Evolutionary conservation across 1,284 basidiomycete genomes (phyloP), one percentile per base, ranked within the genome.

Genomic region (Moesziomyces parantarcticus): DNA sequence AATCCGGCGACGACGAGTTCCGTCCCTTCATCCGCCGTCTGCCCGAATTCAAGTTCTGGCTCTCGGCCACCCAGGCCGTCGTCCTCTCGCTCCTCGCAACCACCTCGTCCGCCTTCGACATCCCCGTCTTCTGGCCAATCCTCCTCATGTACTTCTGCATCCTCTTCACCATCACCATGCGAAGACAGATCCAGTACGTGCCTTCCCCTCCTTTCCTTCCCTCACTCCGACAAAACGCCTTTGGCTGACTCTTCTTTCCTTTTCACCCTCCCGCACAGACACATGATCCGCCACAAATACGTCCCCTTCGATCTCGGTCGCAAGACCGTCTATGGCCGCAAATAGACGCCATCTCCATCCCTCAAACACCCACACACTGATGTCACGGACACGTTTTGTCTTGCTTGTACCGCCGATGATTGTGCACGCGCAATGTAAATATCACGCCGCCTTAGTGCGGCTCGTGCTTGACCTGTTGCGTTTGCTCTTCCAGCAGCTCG

Each of bases 91-190:
- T 97, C 47, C 85, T 91, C 54, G 67, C 58, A 36, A 81, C 75
- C 8, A 50, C 61, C 23, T 66, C 64, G 44, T 64, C 56, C 32
- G 85, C 87, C 13, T 96, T 96, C 78, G 94, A 98, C 84, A 91
- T 98, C 20, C 96, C 96, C 13, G 96, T 99, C 22, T 98, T 97
- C 86, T 98, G 96, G 94, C 94, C 94, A 13, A 97, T 98, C 85
- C 88, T 97, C 48, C 90, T 98, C 76, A 87, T 97, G 77, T 97
- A 97, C 74, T 81, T 85, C 67, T 80, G 79, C 72, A 78, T 85
- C 71, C 75, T 86, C 44, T 85, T 85, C 52, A 77, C 83, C 45
- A 82, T 86, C 61, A 85, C 85, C 29, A 83, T 85, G 79, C 63
- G 80, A 45, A 69, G 83, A 16, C 85, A 86, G 74, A 84, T 86